Percentiles rank a stretch among this genome's conserved stretches.
These are phyloP conservation scores for Galeopsis tetrahit DNA, from an alignment of 257 asterid genomes.

Conservation along the genomic window DNA sequence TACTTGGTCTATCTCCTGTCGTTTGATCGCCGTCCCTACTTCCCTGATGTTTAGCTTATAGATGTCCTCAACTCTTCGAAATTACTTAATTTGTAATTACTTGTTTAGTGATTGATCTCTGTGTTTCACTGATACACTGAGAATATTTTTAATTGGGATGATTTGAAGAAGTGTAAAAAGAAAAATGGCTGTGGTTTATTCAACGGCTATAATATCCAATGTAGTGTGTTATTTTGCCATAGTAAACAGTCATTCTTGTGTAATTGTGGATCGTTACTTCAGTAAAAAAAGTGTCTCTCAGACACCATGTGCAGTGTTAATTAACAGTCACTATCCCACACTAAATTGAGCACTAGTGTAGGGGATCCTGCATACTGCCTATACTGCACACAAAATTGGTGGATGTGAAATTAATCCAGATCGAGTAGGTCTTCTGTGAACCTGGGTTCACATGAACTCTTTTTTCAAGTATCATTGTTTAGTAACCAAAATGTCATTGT, in stretches of 20 bases:
- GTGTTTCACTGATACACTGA: constrained; percentile 13
- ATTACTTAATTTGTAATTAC: neutral
- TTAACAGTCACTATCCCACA: constrained; percentile 6
- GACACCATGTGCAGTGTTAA: neutral
- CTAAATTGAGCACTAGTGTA: neutral
- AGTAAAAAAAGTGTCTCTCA: neutral
- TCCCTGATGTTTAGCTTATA: neutral
- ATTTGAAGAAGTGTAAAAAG: neutral
- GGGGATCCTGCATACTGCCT: neutral
- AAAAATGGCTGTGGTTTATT: neutral
- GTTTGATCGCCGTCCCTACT: constrained; percentile 14
- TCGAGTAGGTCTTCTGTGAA: no score
- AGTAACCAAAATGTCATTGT: no score
- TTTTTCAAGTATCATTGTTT: no score
- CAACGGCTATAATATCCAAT: neutral
- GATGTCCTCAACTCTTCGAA: neutral
- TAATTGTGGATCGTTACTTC: neutral
- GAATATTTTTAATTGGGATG: constrained; percentile 2
- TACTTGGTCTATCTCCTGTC: neutral
- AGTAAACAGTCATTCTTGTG: neutral
- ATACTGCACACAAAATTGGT: neutral
- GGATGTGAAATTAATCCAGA: neutral
- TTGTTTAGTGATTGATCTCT: neutral
- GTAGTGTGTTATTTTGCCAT: neutral
- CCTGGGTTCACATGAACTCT: no score